A percentile compares a stretch with the other conserved stretches of the same genome.
Evolutionary conservation across 768 basidiomycete species (phyloP).

Genomic region (Strobilomyces dryophilus): DNA sequence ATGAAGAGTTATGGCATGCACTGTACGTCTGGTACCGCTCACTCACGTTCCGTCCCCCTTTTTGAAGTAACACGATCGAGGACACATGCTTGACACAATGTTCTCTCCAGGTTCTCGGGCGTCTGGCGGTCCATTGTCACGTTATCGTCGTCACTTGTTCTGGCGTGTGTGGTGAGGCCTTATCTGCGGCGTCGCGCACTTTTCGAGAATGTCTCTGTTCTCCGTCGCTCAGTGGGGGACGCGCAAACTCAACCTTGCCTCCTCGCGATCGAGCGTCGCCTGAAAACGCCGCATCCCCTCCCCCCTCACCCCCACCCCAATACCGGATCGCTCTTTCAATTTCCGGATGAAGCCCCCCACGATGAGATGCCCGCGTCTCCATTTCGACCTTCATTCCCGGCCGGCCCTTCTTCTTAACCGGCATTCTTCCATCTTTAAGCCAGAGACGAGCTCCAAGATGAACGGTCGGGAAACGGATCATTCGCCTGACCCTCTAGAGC

Average conservation of each 20-base stretch:
- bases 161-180: not conserved
- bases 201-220: not conserved
- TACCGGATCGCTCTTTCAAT: not conserved
- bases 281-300: conserved; percentile 1
- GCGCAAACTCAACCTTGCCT: not conserved
- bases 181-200: not conserved
- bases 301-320: not conserved
- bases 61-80: conserved; percentile 5
- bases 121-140: conserved; percentile 6
- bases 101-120: conserved; percentile 2
- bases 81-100: not conserved
- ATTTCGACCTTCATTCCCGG: conserved; percentile 11
- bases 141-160: conserved; percentile 6
- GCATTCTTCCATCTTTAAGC: not conserved
- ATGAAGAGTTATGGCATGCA: conserved; percentile 13
- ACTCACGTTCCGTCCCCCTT: not conserved
- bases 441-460: not conserved
- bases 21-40: not conserved
- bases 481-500: not conserved
- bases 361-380: not conserved
- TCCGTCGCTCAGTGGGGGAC: not conserved
- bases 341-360: not conserved
- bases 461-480: not conserved
- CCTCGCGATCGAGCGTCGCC: not conserved
- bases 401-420: not conserved